phyloP scores from a whole-genome alignment of 1,284 basidiomycete species.

The Boletus semigastroideus region DNA sequence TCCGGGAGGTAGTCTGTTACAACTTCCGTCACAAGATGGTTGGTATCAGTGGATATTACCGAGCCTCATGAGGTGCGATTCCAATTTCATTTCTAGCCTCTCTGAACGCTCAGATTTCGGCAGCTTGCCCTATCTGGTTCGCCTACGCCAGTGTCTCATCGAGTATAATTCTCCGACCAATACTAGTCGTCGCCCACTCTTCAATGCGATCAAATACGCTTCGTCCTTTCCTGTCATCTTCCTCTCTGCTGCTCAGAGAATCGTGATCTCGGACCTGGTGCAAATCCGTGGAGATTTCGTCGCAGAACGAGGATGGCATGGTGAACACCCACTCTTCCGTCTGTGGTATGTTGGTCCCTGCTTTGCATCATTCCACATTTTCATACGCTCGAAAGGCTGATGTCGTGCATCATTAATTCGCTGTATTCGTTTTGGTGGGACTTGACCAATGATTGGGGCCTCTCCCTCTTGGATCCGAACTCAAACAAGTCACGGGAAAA shows the following conservation, averaged over 20 bases:
- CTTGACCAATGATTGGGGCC: slow-evolving; percentile 96
- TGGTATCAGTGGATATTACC: slow-evolving; percentile 76
- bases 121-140: slow-evolving; percentile 89
- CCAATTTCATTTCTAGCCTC: slow-evolving; percentile 1
- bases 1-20: slow-evolving; percentile 72
- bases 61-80: slow-evolving; percentile 77
- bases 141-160: slow-evolving; percentile 90
- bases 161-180: slow-evolving; percentile 77
- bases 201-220: slow-evolving; percentile 96
- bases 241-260: slow-evolving; percentile 83
- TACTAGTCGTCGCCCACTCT: slow-evolving; percentile 72
- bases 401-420: slow-evolving; percentile 87
- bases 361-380: background rate
- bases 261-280: slow-evolving; percentile 59
- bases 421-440: slow-evolving; percentile 99
- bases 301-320: slow-evolving; percentile 61
- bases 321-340: slow-evolving; percentile 76
- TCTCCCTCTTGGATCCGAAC: slow-evolving; percentile 65
- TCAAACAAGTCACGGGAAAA: slow-evolving; percentile 21
- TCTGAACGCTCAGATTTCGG: slow-evolving; percentile 6
- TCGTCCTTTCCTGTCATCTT: slow-evolving; percentile 98
- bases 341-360: slow-evolving; percentile 63
- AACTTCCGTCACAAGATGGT: slow-evolving; percentile 61
- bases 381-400: slow-evolving; percentile 56
- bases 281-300: slow-evolving; percentile 47